These are phyloP conservation scores for Cantharellus cinnabarinus DNA, from an alignment of 768 basidiomycete species.

Conservation along the genomic window DNA sequence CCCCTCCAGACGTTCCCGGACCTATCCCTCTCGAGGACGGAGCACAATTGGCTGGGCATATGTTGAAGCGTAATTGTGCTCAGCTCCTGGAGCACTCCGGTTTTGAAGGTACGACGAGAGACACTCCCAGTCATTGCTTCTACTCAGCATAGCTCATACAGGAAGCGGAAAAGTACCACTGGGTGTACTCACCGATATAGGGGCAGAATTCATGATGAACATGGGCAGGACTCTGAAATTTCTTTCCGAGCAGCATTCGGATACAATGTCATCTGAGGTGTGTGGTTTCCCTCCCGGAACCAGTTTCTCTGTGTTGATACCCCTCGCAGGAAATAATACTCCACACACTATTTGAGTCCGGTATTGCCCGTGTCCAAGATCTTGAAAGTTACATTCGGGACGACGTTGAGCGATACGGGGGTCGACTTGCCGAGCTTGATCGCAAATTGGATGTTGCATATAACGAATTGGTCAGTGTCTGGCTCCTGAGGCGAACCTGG, in stretches of 20 bases:
- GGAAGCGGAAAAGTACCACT: slow-evolving; percentile 59
- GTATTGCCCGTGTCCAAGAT: slow-evolving; percentile 52
- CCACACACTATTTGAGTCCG: slow-evolving; percentile 80
- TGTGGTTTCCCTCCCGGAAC: slow-evolving; percentile 9
- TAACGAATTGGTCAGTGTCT: slow-evolving; percentile 45
- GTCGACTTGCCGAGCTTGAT: slow-evolving; percentile 55
- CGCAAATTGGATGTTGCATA: slow-evolving; percentile 74
- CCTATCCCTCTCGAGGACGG: slow-evolving; percentile 7
- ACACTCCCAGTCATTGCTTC: not conserved
- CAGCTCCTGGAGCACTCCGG: slow-evolving; percentile 74
- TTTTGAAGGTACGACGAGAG: slow-evolving; percentile 53
- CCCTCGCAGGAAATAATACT: slow-evolving; percentile 73
- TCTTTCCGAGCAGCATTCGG: slow-evolving; percentile 58
- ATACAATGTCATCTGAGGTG: slow-evolving; percentile 73
- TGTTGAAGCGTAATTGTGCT: not conserved
- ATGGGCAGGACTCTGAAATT: slow-evolving; percentile 74
- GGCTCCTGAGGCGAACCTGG: slow-evolving; percentile 18
- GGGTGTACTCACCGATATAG: slow-evolving; percentile 56
- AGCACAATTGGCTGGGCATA: not conserved
- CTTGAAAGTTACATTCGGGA: slow-evolving; percentile 78
- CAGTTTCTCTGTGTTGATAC: not conserved
- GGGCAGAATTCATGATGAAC: slow-evolving; percentile 64
- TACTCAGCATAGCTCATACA: slow-evolving; percentile 12
- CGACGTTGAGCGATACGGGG: slow-evolving; percentile 67
- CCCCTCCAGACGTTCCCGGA: not conserved